These are phyloP conservation scores for Auriscalpium microsporum DNA, from an alignment of 768 basidiomycete species.

Conservation along the genomic window DNA sequence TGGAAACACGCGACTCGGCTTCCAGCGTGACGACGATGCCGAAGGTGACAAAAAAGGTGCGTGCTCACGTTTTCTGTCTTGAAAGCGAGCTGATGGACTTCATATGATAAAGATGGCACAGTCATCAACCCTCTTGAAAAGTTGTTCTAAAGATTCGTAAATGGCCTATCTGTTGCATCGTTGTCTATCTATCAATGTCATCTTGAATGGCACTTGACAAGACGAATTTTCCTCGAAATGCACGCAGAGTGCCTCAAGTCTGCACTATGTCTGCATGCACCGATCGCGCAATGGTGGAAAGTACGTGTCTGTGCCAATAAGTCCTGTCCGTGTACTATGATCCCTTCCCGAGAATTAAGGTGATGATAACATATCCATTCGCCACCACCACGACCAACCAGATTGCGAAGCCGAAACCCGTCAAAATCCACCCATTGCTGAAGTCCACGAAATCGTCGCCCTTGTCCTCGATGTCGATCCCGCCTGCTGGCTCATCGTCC, in stretches of 20 bases:
- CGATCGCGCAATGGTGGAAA: too few relatives aligned
- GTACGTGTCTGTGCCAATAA: too few relatives aligned
- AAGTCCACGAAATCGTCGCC: slow-evolving; percentile 46
- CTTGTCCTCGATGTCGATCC: slow-evolving; percentile 6
- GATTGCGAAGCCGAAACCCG: slow-evolving; percentile 43
- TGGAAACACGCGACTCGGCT: slow-evolving; percentile 90
- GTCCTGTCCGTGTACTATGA: too few relatives aligned
- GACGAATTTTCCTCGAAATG: too few relatives aligned
- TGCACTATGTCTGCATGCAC: too few relatives aligned
- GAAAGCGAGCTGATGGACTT: background rate
- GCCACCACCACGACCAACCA: slow-evolving; percentile 63
- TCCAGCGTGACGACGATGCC: slow-evolving; percentile 83
- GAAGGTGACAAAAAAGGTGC: slow-evolving; percentile 78
- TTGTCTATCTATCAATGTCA: background rate
- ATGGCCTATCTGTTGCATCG: background rate
- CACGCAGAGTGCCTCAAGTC: too few relatives aligned
- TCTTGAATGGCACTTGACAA: too few relatives aligned
- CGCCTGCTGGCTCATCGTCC: background rate
- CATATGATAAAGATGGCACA: slow-evolving; percentile 42
- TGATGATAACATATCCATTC: slow-evolving; percentile 69
- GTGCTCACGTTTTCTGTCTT: slow-evolving; percentile 7
- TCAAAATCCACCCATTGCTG: slow-evolving; percentile 49
- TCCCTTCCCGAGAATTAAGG: slow-evolving; percentile 35
- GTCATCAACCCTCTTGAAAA: slow-evolving; percentile 67
- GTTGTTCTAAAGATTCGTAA: slow-evolving; percentile 23